These are phyloP conservation scores for Termitomyces sp. DNA, from an alignment of 768 basidiomycete species.

Conservation along the genomic window DNA sequence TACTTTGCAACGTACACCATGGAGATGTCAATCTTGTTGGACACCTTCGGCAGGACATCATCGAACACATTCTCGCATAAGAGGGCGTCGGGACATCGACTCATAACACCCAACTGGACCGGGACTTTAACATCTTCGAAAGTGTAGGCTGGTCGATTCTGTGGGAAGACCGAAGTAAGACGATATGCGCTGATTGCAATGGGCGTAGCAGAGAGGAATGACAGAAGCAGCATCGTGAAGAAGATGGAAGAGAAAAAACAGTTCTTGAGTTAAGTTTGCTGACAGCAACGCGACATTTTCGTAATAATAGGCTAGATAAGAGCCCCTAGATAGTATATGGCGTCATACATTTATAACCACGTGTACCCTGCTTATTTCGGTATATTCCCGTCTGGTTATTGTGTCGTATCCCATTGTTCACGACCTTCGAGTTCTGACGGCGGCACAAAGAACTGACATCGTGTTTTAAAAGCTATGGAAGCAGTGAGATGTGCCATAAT, in stretches of 20 bases:
- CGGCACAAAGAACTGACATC: conserved; percentile 76
- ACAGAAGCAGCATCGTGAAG: conserved; percentile 3
- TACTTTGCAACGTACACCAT: conserved; percentile 74
- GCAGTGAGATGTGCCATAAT: neutral
- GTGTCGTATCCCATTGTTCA: conserved; percentile 48
- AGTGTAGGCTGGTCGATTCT: neutral
- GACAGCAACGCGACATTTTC: neutral
- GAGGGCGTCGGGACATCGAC: conserved; percentile 73
- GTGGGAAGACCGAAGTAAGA: conserved; percentile 2
- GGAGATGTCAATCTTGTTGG: conserved; percentile 59
- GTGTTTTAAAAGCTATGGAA: conserved; percentile 61
- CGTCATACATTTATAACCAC: conserved; percentile 9
- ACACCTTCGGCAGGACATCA: conserved; percentile 56
- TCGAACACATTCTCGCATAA: conserved; percentile 77
- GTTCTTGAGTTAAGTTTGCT: neutral
- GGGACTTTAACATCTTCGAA: conserved; percentile 33
- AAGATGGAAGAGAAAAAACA: neutral
- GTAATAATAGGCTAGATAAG: conserved; percentile 1
- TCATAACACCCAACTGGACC: conserved; percentile 48
- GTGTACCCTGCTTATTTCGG: neutral
- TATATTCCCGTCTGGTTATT: neutral
- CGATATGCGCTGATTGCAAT: conserved; percentile 2
- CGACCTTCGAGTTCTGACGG: conserved; percentile 55
- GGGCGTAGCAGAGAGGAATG: conserved; percentile 1
- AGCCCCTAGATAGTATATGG: neutral